Evolutionary conservation across 176 grass and related monocot genomes (phyloP), one percentile per base, ranked within the genome.

Genomic region (Zizania latifolia): DNA sequence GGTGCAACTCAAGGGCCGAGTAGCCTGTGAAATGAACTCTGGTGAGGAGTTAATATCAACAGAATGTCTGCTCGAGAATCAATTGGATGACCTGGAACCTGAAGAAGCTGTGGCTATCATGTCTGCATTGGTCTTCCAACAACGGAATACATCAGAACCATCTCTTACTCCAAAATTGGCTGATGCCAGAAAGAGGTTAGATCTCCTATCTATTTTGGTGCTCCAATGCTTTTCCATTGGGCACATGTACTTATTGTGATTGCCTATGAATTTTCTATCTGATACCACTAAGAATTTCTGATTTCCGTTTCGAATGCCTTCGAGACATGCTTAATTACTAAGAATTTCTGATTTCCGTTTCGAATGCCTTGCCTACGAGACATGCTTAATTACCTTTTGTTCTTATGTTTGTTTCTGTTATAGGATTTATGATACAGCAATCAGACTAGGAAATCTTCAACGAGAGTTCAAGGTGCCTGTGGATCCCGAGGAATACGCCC

Each of bases 71-170:
- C 94, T 98, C 61, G 94, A 98, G 75, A 98, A 98, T 86, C 94
- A 98, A 64, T 81, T 98, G 30, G 91, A 98, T 78, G 91, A 94
- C 3, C 70, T 98, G 48, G 91, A 93, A 83, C 88, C 88, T 54
- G 94, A 98, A 89, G 94, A 98, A 91, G 89, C 86, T 19, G 91
- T 98, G 56, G 94, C 91, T 51, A 85, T 98, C 78, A 89, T 98
- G 91, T 98, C 94, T 58, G 89, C 91, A 69, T 90, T 97, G 21
- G 88, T 98, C 40, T 98, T 98, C 67, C 94, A 98, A 84, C 91
- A 98, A 45, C 78, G 85, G n/a, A 92, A 98, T 33, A 64, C 94
- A 60, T 92, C 84, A 28, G 84, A 98, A 81, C 91, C 94, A 80
- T 89, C 81, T 76, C 84, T 98, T 71, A 94, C 94, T 72, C 82